Evolutionary conservation across 129 eudicot genomes (phyloP).

Genomic region (Dittrichia graveolens): DNA sequence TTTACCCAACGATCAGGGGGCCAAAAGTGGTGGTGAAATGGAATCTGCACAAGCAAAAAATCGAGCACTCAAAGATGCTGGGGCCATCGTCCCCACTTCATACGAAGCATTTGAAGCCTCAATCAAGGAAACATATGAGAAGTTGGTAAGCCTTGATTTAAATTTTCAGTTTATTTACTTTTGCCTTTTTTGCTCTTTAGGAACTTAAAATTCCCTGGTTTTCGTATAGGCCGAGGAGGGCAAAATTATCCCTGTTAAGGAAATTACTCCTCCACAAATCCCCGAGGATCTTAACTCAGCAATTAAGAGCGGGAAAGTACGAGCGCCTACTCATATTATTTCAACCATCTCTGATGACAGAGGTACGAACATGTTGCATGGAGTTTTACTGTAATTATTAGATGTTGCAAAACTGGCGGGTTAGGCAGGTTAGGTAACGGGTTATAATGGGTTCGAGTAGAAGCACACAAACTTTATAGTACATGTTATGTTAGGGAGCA

Average conservation of each 20-base stretch:
- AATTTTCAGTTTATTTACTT: not conserved
- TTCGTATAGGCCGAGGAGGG: slow-evolving; percentile 65
- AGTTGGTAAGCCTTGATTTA: slow-evolving; percentile 53
- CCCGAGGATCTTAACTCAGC: slow-evolving; percentile 95
- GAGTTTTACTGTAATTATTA: not conserved
- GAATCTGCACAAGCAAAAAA: slow-evolving; percentile 99
- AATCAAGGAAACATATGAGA: slow-evolving; percentile 79
- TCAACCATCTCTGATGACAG: slow-evolving; percentile 91
- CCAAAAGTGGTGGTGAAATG: slow-evolving; percentile 96
- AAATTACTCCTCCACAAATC: slow-evolving; percentile 88
- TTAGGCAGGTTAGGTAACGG: not conserved
- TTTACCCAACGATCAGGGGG: slow-evolving; percentile 57
- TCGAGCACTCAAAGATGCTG: slow-evolving; percentile 88
- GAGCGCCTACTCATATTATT: slow-evolving; percentile 95
- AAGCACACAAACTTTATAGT: not conserved
- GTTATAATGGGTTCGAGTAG: not conserved
- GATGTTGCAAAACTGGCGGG: not conserved
- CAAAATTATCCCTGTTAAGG: slow-evolving; percentile 70
- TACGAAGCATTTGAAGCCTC: slow-evolving; percentile 85
- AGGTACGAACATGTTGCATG: slow-evolving; percentile 41
- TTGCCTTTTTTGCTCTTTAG: slow-evolving; percentile 17
- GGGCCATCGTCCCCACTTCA: slow-evolving; percentile 93
- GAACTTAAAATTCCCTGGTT: not conserved
- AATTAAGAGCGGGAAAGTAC: slow-evolving; percentile 97
- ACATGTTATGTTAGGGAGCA: too few relatives aligned